Evolutionary conservation across 1,284 basidiomycete species (phyloP), one percentile per base, ranked within the genome.

Genomic region (Jaminaea rosea): DNA sequence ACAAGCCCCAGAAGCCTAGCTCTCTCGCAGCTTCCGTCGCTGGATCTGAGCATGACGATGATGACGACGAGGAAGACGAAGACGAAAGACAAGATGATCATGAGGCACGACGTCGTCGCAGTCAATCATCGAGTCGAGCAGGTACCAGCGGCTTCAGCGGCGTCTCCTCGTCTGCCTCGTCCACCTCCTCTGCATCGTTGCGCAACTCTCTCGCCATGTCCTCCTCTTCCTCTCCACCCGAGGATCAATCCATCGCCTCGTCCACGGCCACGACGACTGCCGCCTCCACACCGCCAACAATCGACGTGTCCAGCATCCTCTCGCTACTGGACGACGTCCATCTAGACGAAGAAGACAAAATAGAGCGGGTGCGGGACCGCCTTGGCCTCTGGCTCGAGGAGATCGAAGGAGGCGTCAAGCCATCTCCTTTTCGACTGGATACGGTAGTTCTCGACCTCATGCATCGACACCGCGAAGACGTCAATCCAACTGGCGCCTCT

Each of bases 401-500:
- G 17, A 48, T 54, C 39, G 65, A 67, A 32, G 65, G 63, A 3
- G n/a, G n/a, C n/a, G 50, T 55, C 15, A 50, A 52, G 21, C 24
- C 46, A 17, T 46, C 60, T 11, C 52, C 64, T 0, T 56, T 58
- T 4, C 62, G 65, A 10, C 53, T 69, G 29, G 66, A 69, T 58
- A 55, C 46, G 23, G 51, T 69, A 10, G 65, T 69, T 8, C 59
- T 69, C 29, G 58, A 66, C 31, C 56, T 69, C 47, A 57, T 69
- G 52, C 65, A 67, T 44, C 55, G 66, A 26, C 65, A 67, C 54
- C 55, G 62, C 15, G 66, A 69, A 31, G 66, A 69, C 32, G 26
- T 54, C 2, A 46, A 55, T 10, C 66, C 66, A 3, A 60, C 55
- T 6, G 66, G 66, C 37, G 44, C 53, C n/a, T 32, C 56, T 10